Conservation (phyloP, 2,329 filamentous ascomycete genomes). For the Ceratocystis huliohia region DNA sequence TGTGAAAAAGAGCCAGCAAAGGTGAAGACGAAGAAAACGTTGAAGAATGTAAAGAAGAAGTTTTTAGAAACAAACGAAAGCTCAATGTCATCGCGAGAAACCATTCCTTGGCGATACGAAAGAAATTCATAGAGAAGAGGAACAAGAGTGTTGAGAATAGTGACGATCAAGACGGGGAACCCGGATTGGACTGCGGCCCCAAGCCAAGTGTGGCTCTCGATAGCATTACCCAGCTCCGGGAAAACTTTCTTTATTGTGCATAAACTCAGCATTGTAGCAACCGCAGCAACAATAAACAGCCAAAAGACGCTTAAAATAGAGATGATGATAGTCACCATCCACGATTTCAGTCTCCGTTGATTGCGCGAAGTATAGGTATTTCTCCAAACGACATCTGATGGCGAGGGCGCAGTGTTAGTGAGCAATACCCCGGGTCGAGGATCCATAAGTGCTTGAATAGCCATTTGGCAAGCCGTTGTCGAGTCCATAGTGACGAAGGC, state of each 20-base stretch:
- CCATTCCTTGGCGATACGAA: slow-evolving; percentile 83
- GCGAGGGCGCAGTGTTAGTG: slow-evolving; percentile 75
- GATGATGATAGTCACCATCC: slow-evolving; percentile 74
- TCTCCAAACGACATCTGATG: slow-evolving; percentile 84
- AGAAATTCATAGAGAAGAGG: slow-evolving; percentile 93
- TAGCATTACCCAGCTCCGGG: slow-evolving; percentile 53
- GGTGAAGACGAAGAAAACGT: slow-evolving; percentile 92
- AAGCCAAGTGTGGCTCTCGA: slow-evolving; percentile 56
- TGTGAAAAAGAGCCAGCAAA: slow-evolving; percentile 70
- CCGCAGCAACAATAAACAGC: slow-evolving; percentile 65
- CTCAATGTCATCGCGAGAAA: slow-evolving; percentile 87
- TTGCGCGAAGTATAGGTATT: slow-evolving; percentile 77
- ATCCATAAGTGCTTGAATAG: slow-evolving; percentile 85
- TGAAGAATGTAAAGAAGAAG: slow-evolving; percentile 99
- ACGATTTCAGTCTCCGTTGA: slow-evolving; percentile 62
- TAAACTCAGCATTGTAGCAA: slow-evolving; percentile 69
- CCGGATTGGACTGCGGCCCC: slow-evolving; percentile 75
- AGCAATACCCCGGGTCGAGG: slow-evolving; percentile 75
- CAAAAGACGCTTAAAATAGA: slow-evolving; percentile 74
- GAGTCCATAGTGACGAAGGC: slow-evolving; percentile 98
- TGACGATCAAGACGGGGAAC: slow-evolving; percentile 71
- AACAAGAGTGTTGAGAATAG: slow-evolving; percentile 75
- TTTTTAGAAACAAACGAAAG: slow-evolving; percentile 94
- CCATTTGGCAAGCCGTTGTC: slow-evolving; percentile 86
- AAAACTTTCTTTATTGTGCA: slow-evolving; percentile 65